phyloP scores from a whole-genome alignment of 257 asterid species.

The Perilla frutescens region DNA sequence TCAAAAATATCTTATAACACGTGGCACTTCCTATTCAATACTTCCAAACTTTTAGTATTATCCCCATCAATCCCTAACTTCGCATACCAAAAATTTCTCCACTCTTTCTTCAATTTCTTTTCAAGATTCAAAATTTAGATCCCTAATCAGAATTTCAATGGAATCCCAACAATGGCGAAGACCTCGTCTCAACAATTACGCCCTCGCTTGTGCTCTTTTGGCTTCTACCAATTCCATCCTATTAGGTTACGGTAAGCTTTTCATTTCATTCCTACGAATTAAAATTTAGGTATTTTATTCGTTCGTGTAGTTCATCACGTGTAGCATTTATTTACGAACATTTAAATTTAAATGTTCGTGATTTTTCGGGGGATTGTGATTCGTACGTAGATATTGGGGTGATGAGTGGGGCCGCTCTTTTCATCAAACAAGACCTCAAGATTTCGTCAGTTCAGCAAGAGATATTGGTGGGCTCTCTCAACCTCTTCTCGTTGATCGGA shows the following conservation, averaged over 20 bases:
- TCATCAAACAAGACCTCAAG: conserved; percentile 63
- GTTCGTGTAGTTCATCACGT: neutral
- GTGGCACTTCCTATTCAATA: conserved; percentile 29
- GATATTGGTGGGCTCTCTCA: conserved; percentile 69
- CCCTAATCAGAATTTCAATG: neutral
- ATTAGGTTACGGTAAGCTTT: conserved; percentile 69
- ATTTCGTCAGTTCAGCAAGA: conserved; percentile 64
- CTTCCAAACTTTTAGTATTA: neutral
- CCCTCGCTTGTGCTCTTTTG: conserved; percentile 74
- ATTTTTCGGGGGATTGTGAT: too few relatives aligned
- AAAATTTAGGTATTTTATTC: neutral
- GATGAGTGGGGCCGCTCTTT: conserved; percentile 81
- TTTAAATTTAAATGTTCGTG: too few relatives aligned
- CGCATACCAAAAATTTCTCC: neutral
- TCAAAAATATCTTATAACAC: conserved; percentile 5
- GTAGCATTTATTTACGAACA: too few relatives aligned
- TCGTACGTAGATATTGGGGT: conserved; percentile 69
- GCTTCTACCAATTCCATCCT: conserved; percentile 89
- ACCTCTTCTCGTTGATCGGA: conserved; percentile 70
- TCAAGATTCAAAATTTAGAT: neutral
- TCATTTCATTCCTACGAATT: neutral
- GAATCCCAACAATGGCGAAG: conserved; percentile 26
- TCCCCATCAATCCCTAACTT: neutral
- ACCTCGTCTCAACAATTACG: conserved; percentile 60
- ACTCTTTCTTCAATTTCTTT: neutral